phyloP scores from a whole-genome alignment of 192 early-diverging fungal genomes.

The Thoreauomyces humboldtii region DNA sequence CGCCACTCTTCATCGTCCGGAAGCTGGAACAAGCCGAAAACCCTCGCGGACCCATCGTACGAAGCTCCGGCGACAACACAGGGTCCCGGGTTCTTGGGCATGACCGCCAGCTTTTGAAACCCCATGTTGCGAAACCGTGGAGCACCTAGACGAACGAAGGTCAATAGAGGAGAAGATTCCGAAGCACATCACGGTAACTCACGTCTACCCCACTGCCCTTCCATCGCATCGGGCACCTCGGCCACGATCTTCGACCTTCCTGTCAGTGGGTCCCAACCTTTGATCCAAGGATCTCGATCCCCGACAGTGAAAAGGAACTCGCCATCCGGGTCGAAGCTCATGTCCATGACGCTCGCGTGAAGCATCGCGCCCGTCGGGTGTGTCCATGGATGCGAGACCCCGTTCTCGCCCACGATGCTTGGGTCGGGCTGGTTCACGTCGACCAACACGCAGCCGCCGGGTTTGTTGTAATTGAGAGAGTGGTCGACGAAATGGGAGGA shows the following conservation, averaged over 20 bases:
- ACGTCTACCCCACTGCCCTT: too few relatives aligned
- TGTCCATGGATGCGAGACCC: too few relatives aligned
- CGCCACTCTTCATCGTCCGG: too few relatives aligned
- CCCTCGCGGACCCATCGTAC: neutral
- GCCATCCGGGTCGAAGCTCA: neutral
- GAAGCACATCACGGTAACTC: too few relatives aligned
- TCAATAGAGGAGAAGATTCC: too few relatives aligned
- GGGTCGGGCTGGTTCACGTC: neutral
- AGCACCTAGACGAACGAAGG: too few relatives aligned
- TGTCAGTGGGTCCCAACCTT: neutral
- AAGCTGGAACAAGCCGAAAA: too few relatives aligned
- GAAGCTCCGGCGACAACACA: neutral
- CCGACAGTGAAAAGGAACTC: neutral
- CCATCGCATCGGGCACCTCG: too few relatives aligned
- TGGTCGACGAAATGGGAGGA: constrained; percentile 15
- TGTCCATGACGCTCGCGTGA: neutral
- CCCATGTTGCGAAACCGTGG: neutral
- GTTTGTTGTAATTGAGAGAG: constrained; percentile 10
- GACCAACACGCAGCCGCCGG: neutral
- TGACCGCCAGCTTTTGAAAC: neutral
- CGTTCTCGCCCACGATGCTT: too few relatives aligned
- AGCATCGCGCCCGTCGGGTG: too few relatives aligned
- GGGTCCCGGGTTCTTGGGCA: neutral
- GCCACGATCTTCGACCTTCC: too few relatives aligned
- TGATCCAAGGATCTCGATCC: neutral